Base-by-base conservation (phyloP, 2,329 filamentous ascomycete genomes). In the Mycogone perniciosa region DNA sequence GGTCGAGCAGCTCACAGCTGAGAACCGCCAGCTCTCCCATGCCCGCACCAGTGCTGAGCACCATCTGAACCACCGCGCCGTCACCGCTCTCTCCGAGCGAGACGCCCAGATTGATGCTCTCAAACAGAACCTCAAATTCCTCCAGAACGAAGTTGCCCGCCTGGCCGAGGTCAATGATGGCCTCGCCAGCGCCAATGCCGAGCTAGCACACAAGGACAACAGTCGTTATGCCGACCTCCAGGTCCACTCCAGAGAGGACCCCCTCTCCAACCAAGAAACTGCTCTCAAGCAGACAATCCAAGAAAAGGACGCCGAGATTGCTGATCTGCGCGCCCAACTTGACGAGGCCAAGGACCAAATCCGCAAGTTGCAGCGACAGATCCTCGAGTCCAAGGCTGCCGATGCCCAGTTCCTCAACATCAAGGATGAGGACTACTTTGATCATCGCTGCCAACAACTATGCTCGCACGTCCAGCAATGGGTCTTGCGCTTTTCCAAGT, bases 401-500 rank as follows among this genome's bases (percentile, higher is more conserved):
- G 85, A 89, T 60, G 81, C 72, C 52, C 74, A 88, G 58, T 92
- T 95, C 71, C 83, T 97, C 56, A 80, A 80, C 44, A 76, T 90
- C 55, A 82, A 82, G 58, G 90, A 96, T 64, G 91, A 96, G 67
- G 91, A 96, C 71, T 91, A 96, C 75, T 97, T 99, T 64, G 90
- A 96, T 63, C 83, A 83, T 61, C 88, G 91, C 39, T 99, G 93
- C 67, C 90, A 96, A 67, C 87, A 95, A 68, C 82, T 99, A 41
- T 99, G 90, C 70, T 88, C 92, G 60, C 91, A 96, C 66, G 89
- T 96, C 39, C 91, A 96, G 67, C 90, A 96, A 71, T 99, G 93
- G 93, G 90, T 99, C 46, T 74, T 96, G 59, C 88, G 93, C 63
- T 99, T 99, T 75, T 96, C 91, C 60, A 97, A 97, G 67, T 93